Evolutionary conservation across 2,329 filamentous ascomycete genomes (phyloP).

Genomic region (Penicillium brevicompactum): DNA sequence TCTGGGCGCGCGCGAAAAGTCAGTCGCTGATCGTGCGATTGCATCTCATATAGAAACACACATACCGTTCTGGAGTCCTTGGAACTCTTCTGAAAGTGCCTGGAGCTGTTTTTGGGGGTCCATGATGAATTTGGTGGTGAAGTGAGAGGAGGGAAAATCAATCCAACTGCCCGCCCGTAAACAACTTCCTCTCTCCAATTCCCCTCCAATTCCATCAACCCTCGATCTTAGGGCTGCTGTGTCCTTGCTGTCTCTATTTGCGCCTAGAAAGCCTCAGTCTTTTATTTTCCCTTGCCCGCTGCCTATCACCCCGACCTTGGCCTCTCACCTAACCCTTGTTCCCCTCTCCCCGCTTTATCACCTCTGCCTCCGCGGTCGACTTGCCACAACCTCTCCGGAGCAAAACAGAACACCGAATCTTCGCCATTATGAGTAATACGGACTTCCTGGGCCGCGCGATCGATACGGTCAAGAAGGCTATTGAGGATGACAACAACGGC

Average conservation of each 20-base stretch:
- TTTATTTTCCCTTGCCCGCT: conserved; percentile 8
- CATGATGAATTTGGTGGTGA: conserved; percentile 24
- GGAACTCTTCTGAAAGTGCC: conserved; percentile 81
- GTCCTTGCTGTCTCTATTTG: background rate
- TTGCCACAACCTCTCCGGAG: conserved; percentile 13
- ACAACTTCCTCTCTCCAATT: conserved; percentile 27
- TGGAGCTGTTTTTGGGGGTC: conserved; percentile 78
- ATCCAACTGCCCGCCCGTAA: conserved; percentile 26
- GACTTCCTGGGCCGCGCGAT: conserved; percentile 97
- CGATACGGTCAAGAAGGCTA: conserved; percentile 94
- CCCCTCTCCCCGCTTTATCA: conserved; percentile 23
- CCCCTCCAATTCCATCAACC: conserved; percentile 18
- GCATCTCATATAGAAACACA: background rate
- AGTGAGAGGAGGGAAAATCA: conserved; percentile 33
- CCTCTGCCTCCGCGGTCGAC: conserved; percentile 22
- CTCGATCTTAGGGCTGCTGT: conserved; percentile 1
- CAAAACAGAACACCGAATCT: conserved; percentile 11
- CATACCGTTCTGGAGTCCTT: conserved; percentile 79
- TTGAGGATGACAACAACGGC: conserved; percentile 91
- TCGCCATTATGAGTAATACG: conserved; percentile 78
- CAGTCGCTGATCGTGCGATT: conserved; percentile 2
- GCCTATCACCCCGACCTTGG: conserved; percentile 13
- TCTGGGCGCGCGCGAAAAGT: conserved; percentile 57
- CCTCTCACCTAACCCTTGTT: conserved; percentile 5
- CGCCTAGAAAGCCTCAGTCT: background rate